Evolutionary conservation across 331 rosid genomes (phyloP), one percentile per base, ranked within the genome.

Genomic region (Erythrophleum ivorense): DNA sequence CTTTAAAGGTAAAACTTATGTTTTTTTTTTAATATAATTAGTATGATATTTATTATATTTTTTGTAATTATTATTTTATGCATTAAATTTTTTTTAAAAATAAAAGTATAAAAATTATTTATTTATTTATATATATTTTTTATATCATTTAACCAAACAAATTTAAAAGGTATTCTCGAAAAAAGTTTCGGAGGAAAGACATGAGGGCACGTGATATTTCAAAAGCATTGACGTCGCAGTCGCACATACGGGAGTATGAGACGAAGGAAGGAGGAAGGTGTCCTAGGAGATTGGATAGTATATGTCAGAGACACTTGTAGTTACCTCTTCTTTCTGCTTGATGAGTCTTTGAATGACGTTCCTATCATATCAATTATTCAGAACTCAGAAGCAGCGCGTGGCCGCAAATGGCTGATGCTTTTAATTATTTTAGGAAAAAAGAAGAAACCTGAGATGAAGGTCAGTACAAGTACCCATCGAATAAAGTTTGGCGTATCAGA

Each of bases 281-380:
- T 84, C 80, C 82, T 12, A 53, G 63, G 82, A 81, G 88, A 76
- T 74, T 64, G 84, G 85, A 78, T 31, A 68, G 33, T 38, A 34
- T 50, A 50, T 85, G 87, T 83, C 84, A 85, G 82, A 62, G 21
- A 64, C 12, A 72, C 63, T 15, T 75, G 57, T 52, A 31, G 60
- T 57, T 58, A 21, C 67, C 6, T 18, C 33, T 53, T 3, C 41
- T 13, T 40, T 5, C 5, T 64, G 46, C 24, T 80, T 14, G 46
- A 18, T 29, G 49, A 43, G 45, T 40, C 7, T 10, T 40, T 68
- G 1, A 31, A 78, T 81, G 62, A 4, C 76, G 69, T 81, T 77
- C 60, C 4, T 73, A 24, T 67, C 81, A 58, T 78, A 71, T 80
- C 85, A 80, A 70, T 80, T n/a, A 21, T 49, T 57, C 58, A 14